phyloP scores from a whole-genome alignment of 164 flowering plant genomes.

The Chloranthus sessilifolius region DNA sequence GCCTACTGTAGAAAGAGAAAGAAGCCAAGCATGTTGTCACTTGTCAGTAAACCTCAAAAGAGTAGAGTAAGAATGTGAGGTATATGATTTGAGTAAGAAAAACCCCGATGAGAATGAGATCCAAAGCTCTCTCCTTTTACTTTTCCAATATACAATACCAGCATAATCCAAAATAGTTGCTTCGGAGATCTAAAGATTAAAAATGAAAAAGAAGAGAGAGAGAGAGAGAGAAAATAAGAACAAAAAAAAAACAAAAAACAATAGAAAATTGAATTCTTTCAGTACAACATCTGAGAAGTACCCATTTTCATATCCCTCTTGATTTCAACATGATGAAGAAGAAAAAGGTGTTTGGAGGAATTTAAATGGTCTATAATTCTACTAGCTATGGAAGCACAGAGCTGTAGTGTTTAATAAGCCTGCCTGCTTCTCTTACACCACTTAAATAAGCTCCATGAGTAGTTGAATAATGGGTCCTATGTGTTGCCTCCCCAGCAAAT shows the following conservation, averaged over 20 bases:
- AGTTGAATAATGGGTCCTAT: slow-evolving; percentile 89
- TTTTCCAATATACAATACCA: slow-evolving; percentile 6
- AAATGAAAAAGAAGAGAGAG: neutral
- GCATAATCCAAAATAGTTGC: slow-evolving; percentile 6
- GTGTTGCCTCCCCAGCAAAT: slow-evolving; percentile 98
- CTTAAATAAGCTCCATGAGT: slow-evolving; percentile 97
- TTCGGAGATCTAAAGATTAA: slow-evolving; percentile 6
- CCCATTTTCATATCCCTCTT: slow-evolving; percentile 18
- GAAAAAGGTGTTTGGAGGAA: too few species aligned
- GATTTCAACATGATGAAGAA: neutral
- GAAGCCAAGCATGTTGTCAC: slow-evolving; percentile 1
- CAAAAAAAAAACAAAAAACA: neutral
- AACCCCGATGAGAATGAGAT: slow-evolving; percentile 3
- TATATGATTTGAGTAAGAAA: neutral
- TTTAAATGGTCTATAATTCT: neutral
- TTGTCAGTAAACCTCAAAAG: too few species aligned
- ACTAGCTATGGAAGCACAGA: slow-evolving; percentile 9
- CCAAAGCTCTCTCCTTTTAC: slow-evolving; percentile 7
- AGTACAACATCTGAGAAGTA: slow-evolving; percentile 22
- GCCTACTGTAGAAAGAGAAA: slow-evolving; percentile 6
- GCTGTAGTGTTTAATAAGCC: slow-evolving; percentile 76
- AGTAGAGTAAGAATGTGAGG: too few species aligned
- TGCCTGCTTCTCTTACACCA: slow-evolving; percentile 89
- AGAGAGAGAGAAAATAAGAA: too few species aligned
- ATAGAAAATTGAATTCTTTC: too few species aligned